These are phyloP conservation scores for Euphorbia corollata DNA, from an alignment of 441 rosid genomes.

Conservation along the genomic window DNA sequence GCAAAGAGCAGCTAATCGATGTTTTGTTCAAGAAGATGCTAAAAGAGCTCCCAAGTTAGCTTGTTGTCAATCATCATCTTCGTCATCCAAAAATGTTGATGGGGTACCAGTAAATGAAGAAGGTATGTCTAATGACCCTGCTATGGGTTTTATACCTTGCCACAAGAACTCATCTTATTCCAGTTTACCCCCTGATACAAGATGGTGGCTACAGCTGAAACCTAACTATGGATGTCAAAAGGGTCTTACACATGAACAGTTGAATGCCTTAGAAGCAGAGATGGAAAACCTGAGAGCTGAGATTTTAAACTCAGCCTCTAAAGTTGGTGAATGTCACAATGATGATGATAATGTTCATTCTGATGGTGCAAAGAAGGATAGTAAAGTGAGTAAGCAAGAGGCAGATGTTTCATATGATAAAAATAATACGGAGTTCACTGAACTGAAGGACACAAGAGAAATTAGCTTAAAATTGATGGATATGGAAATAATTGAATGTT, in stretches of 20 bases:
- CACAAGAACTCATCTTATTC: constrained; percentile 39
- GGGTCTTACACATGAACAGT: constrained; percentile 43
- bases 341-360: constrained; percentile 14
- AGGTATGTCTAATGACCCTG: constrained; percentile 39
- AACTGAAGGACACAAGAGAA: constrained; percentile 31
- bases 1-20: constrained; percentile 93
- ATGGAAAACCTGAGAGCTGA: constrained; percentile 33
- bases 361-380: constrained; percentile 18
- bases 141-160: constrained; percentile 48
- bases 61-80: constrained; percentile 68
- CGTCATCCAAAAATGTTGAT: constrained; percentile 46
- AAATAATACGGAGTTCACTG: constrained; percentile 31
- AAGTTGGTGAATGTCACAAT: constrained; percentile 13
- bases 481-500: constrained; percentile 28
- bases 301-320: constrained; percentile 23
- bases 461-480: constrained; percentile 37
- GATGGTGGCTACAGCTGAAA: constrained; percentile 75
- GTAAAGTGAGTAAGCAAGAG: constrained; percentile 22
- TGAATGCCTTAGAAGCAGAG: constrained; percentile 45
- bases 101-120: constrained; percentile 40
- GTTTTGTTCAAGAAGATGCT: constrained; percentile 97
- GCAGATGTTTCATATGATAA: constrained; percentile 20
- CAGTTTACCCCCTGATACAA: constrained; percentile 45
- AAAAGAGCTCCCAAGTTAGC: constrained; percentile 95
- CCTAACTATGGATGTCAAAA: constrained; percentile 50